A percentile compares a stretch with the other conserved stretches of the same genome.
Conservation (phyloP, 2,329 filamentous ascomycete genomes). For the Acarospora socialis region DNA sequence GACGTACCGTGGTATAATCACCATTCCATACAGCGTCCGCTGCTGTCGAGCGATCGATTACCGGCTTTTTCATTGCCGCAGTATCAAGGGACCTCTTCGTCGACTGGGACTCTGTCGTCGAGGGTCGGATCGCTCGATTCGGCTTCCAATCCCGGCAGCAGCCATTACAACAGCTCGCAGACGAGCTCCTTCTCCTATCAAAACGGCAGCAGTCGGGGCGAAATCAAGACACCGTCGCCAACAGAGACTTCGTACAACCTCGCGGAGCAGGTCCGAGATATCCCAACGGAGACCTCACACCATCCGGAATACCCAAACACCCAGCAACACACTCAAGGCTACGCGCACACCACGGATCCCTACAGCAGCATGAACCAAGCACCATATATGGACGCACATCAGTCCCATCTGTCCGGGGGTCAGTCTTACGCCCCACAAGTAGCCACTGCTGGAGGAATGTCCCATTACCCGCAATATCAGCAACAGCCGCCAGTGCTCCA, state of each 20-base stretch:
- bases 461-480: constrained; percentile 62
- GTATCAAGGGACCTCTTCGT: constrained; percentile 42
- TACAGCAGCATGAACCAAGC: constrained; percentile 61
- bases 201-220: constrained; percentile 34
- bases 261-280: constrained; percentile 5
- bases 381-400: constrained; percentile 73
- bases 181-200: constrained; percentile 42
- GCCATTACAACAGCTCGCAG: constrained; percentile 38
- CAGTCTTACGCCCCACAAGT: constrained; percentile 63
- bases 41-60: constrained; percentile 59
- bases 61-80: constrained; percentile 57
- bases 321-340: constrained; percentile 25
- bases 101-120: constrained; percentile 59
- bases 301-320: constrained; percentile 23
- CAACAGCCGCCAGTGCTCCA: constrained; percentile 60
- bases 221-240: constrained; percentile 60
- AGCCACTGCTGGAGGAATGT: constrained; percentile 57
- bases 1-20: constrained; percentile 57
- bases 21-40: constrained; percentile 48
- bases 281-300: constrained; percentile 19
- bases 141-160: constrained; percentile 34
- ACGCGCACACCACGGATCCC: constrained; percentile 23
- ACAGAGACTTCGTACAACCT: constrained; percentile 39
- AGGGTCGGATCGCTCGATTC: constrained; percentile 60
- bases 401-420: constrained; percentile 61